These are phyloP conservation scores for Leccinum ochraceum DNA, from an alignment of 768 basidiomycete genomes.

Conservation along the genomic window DNA sequence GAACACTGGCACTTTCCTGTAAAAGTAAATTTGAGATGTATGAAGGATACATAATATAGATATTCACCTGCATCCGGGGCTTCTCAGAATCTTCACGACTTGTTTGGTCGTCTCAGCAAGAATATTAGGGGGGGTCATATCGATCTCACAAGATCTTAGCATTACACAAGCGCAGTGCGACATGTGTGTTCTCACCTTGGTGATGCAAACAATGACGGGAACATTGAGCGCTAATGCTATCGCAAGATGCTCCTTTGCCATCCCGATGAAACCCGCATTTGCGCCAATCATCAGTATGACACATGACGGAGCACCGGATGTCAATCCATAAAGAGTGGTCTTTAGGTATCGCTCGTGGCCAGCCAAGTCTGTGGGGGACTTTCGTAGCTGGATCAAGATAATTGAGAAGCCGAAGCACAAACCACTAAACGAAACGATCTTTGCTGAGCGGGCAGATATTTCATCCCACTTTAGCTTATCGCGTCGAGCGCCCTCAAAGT, in stretches of 20 bases:
- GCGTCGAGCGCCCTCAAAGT: slow-evolving; percentile 64
- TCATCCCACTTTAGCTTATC: slow-evolving; percentile 97
- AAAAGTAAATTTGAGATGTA: slow-evolving; percentile 2
- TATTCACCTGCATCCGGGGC: slow-evolving; percentile 85
- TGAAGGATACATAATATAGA: background rate
- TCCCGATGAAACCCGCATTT: slow-evolving; percentile 88
- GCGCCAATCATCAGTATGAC: slow-evolving; percentile 93
- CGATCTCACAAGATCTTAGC: slow-evolving; percentile 52
- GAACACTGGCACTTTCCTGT: slow-evolving; percentile 79
- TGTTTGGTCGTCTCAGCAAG: slow-evolving; percentile 91
- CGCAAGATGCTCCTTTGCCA: slow-evolving; percentile 96
- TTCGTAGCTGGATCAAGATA: background rate
- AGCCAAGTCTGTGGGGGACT: slow-evolving; percentile 71
- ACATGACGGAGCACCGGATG: slow-evolving; percentile 91
- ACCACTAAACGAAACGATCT: slow-evolving; percentile 95
- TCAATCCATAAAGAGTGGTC: slow-evolving; percentile 93
- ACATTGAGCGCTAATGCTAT: slow-evolving; percentile 92
- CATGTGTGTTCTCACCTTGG: slow-evolving; percentile 59
- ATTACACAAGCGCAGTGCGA: slow-evolving; percentile 1
- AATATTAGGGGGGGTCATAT: slow-evolving; percentile 95
- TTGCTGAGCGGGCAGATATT: slow-evolving; percentile 83
- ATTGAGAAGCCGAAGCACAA: slow-evolving; percentile 11
- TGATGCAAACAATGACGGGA: slow-evolving; percentile 91
- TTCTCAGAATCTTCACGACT: slow-evolving; percentile 87
- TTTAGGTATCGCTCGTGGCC: slow-evolving; percentile 93